Conservation (phyloP, 2,329 filamentous ascomycete genomes). For the Tolypocladium endophyticum region DNA sequence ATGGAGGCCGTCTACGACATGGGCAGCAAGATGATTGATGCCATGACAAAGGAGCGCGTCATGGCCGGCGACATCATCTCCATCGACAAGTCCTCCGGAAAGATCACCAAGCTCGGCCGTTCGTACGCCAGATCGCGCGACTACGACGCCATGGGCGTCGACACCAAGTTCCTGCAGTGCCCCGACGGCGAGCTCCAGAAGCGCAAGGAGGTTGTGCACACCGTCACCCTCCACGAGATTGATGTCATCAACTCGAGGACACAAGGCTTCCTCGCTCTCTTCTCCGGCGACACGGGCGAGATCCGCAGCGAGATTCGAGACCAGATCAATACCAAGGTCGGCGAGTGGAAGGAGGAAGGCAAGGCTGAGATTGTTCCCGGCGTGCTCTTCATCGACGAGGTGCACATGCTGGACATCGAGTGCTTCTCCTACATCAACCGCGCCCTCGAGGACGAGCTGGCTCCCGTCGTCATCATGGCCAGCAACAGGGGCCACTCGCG, state of each 20-base stretch:
- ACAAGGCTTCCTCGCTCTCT: constrained; percentile 95
- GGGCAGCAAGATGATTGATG: constrained; percentile 99
- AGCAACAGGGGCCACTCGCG: constrained; percentile 88
- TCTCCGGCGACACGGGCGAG: constrained; percentile 96
- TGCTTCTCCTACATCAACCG: constrained; percentile 99
- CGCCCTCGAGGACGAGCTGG: constrained; percentile 85
- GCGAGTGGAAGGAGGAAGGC: constrained; percentile 98
- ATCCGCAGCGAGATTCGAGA: constrained; percentile 95
- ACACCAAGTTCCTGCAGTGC: constrained; percentile 96
- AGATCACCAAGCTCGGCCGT: constrained; percentile 92
- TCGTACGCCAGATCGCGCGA: constrained; percentile 92
- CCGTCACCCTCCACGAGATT: constrained; percentile 93
- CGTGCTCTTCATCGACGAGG: constrained; percentile 96
- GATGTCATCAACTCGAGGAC: constrained; percentile 98
- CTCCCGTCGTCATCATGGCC: constrained; percentile 98
- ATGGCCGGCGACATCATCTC: constrained; percentile 98
- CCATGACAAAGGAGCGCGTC: constrained; percentile 98
- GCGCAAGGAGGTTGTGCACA: constrained; percentile 93
- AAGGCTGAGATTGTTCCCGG: constrained; percentile 97
- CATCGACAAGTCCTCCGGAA: constrained; percentile 96
- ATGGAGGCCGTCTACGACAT: constrained; percentile 99
- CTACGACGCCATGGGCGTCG: constrained; percentile 97
- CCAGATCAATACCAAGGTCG: constrained; percentile 98
- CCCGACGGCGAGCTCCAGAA: constrained; percentile 96
- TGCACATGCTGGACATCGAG: constrained; percentile 99